These are phyloP conservation scores for Penicillium taxi DNA, from an alignment of 495 filamentous ascomycete genomes.

Conservation along the genomic window DNA sequence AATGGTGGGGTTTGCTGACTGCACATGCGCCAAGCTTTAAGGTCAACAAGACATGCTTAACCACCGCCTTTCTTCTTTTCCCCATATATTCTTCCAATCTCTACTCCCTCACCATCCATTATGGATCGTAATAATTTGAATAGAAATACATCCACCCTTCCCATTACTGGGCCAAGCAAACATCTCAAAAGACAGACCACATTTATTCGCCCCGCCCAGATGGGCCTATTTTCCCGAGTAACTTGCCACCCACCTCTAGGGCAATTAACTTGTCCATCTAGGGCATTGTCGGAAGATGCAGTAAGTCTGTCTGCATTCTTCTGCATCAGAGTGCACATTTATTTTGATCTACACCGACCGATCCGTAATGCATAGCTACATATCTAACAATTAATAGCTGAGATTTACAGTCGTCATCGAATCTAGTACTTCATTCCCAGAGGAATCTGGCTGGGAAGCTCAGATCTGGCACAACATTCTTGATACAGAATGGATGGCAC, in stretches of 20 bases:
- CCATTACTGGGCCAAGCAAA: conserved; percentile 14
- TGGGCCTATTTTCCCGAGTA: conserved; percentile 44
- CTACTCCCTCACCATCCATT: background rate
- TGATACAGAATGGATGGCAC: conserved; percentile 28
- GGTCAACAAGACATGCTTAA: too few species aligned
- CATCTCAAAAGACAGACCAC: conserved; percentile 10
- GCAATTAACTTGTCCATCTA: conserved; percentile 58
- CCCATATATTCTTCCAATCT: too few species aligned
- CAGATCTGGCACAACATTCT: conserved; percentile 67
- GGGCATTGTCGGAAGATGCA: conserved; percentile 24
- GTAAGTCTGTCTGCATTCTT: too few species aligned
- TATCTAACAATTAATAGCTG: conserved; percentile 30
- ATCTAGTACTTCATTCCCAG: conserved; percentile 44
- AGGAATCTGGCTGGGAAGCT: conserved; percentile 62
- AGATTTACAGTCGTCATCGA: conserved; percentile 67
- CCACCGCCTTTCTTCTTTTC: too few species aligned
- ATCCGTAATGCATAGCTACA: too few species aligned
- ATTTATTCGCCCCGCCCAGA: conserved; percentile 38
- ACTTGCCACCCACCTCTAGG: conserved; percentile 60
- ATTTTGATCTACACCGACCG: too few species aligned
- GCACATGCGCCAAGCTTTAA: too few species aligned
- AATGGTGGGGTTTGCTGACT: too few species aligned
- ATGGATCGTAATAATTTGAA: conserved; percentile 19
- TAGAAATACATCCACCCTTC: conserved; percentile 16
- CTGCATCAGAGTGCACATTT: too few species aligned